These are phyloP conservation scores for Phytophthora lateralis DNA, from an alignment of 352 stramenopile genomes.

Conservation along the genomic window DNA sequence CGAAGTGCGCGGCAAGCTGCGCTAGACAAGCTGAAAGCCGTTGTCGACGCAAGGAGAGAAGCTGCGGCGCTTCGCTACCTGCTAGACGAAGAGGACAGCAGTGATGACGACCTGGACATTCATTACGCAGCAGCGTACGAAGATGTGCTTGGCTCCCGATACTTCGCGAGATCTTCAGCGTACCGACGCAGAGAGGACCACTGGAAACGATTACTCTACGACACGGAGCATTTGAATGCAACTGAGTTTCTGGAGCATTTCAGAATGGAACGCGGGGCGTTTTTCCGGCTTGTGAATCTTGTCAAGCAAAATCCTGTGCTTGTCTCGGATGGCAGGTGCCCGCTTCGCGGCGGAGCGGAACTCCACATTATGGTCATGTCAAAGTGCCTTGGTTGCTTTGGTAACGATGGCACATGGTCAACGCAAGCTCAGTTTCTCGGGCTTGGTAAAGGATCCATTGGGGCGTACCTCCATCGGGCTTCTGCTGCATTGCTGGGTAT, in stretches of 20 bases:
- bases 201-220: neutral
- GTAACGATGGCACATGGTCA: conserved; percentile 4
- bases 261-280: neutral
- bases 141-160: neutral
- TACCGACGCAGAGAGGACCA: neutral
- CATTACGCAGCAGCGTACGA: neutral
- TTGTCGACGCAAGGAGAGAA: neutral
- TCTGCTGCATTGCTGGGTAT: conserved; percentile 7
- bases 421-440: conserved; percentile 6
- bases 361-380: conserved; percentile 7
- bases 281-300: neutral
- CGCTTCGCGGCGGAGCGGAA: conserved; percentile 4
- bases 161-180: neutral
- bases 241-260: neutral
- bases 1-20: too few species aligned
- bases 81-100: neutral
- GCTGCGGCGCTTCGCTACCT: neutral
- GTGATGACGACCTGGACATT: neutral
- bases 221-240: neutral
- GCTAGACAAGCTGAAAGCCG: too few species aligned
- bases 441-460: conserved; percentile 3
- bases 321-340: neutral
- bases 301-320: neutral
- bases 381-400: conserved; percentile 5
- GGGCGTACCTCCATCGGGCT: conserved; percentile 4